Percentiles rank a stretch among this genome's conserved stretches.
These are phyloP conservation scores for Magnolia kwangsiensis DNA, from an alignment of 164 flowering plant species.

Conservation along the genomic window DNA sequence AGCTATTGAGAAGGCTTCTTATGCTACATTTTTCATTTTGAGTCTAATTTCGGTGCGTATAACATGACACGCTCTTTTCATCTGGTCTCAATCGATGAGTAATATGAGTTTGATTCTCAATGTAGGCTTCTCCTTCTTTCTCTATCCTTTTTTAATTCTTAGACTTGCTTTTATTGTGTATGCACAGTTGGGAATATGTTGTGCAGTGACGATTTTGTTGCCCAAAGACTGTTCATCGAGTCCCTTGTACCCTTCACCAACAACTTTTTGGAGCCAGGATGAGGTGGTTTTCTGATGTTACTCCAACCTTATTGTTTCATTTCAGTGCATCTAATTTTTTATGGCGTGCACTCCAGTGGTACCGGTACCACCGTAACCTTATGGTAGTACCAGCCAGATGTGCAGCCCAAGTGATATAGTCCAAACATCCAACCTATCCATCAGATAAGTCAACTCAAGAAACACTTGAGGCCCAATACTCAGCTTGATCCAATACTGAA, in stretches of 20 bases:
- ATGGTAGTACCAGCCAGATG: too few species aligned
- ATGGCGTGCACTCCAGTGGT: too few species aligned
- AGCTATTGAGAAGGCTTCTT: slow-evolving; percentile 14
- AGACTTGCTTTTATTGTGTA: neutral
- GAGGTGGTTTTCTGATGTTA: slow-evolving; percentile 9
- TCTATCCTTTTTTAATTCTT: neutral
- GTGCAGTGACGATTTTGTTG: slow-evolving; percentile 11
- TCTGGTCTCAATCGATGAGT: neutral
- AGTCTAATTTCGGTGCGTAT: slow-evolving; percentile 18
- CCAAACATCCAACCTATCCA: too few species aligned
- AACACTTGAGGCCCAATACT: too few species aligned
- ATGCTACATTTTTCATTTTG: slow-evolving; percentile 8
- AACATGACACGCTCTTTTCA: neutral
- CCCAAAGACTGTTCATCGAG: slow-evolving; percentile 16
- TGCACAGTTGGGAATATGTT: slow-evolving; percentile 17
- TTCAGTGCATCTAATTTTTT: neutral
- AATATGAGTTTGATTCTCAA: neutral
- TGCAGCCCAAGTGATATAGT: too few species aligned
- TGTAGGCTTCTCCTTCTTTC: neutral
- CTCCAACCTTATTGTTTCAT: neutral
- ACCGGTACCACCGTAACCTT: too few species aligned
- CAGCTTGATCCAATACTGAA: too few species aligned
- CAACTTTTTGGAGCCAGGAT: slow-evolving; percentile 6
- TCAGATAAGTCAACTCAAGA: too few species aligned
- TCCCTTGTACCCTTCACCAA: neutral